phyloP scores from a whole-genome alignment of 2,329 filamentous ascomycete genomes.

The Fusarium brachygibbosum region DNA sequence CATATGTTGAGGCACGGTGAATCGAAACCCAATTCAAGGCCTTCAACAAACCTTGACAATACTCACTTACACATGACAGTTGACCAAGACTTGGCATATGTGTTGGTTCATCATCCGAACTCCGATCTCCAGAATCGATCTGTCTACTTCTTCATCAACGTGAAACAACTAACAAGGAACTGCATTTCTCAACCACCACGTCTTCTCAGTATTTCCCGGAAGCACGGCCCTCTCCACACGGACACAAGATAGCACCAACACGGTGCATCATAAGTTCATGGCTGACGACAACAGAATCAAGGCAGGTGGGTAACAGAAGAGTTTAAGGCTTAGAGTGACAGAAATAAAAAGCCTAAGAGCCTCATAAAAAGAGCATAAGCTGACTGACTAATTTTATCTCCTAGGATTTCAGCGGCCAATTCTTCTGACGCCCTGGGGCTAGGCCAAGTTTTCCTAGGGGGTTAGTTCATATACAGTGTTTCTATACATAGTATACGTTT shows the following conservation, averaged over 20 bases:
- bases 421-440: no score
- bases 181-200: background rate
- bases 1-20: background rate
- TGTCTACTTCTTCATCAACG: slow-evolving; percentile 15
- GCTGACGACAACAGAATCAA: slow-evolving; percentile 34
- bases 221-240: background rate
- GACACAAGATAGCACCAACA: background rate
- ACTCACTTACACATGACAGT: background rate
- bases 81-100: slow-evolving; percentile 1
- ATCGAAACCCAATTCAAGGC: background rate
- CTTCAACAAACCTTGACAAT: background rate
- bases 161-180: slow-evolving; percentile 25
- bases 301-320: no score
- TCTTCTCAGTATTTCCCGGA: background rate
- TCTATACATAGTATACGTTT: background rate
- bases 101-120: slow-evolving; percentile 15
- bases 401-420: no score
- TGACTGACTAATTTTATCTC: no score
- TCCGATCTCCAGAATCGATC: slow-evolving; percentile 8
- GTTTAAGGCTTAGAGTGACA: no score
- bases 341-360: no score
- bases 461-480: slow-evolving; percentile 12
- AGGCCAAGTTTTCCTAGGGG: slow-evolving; percentile 18
- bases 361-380: no score
- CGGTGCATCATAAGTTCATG: slow-evolving; percentile 25